These are phyloP conservation scores for Solanum clarkiae DNA, from an alignment of 257 asterid species.

Conservation along the genomic window DNA sequence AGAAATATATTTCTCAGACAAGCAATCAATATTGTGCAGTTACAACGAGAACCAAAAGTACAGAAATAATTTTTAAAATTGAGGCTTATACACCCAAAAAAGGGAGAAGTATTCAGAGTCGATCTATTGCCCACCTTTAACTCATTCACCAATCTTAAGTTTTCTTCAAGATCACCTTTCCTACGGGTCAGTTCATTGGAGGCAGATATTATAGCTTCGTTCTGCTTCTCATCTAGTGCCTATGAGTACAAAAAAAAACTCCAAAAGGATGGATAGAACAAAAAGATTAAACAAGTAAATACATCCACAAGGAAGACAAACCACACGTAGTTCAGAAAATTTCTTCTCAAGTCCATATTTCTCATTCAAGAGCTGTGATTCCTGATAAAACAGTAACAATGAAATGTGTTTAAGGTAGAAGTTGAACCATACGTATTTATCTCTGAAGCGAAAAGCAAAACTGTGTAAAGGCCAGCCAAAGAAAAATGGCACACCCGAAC, in stretches of 20 bases:
- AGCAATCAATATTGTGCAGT: not conserved
- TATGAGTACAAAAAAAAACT: constrained; percentile 8
- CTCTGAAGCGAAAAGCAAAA: not conserved
- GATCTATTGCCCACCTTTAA: constrained; percentile 51
- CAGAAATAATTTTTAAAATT: not conserved
- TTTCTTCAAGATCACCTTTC: constrained; percentile 91
- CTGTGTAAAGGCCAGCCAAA: not conserved
- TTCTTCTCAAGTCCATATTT: constrained; percentile 65
- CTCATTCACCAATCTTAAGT: constrained; percentile 71
- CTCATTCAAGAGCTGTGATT: constrained; percentile 72
- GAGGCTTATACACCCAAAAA: not conserved
- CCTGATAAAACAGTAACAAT: constrained; percentile 29
- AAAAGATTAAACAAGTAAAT: not conserved
- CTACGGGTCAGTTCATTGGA: constrained; percentile 79
- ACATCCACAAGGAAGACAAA: constrained; percentile 19
- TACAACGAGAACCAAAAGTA: not conserved
- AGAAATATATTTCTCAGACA: not conserved
- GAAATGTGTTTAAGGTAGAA: constrained; percentile 3
- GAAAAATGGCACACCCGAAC: constrained; percentile 42
- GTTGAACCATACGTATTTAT: constrained; percentile 2
- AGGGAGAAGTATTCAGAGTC: not conserved
- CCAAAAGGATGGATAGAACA: not conserved
- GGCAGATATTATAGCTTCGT: constrained; percentile 72
- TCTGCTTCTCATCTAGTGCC: constrained; percentile 96
- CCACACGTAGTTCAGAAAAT: constrained; percentile 87